Percentiles rank a stretch among this genome's conserved stretches.
Evolutionary conservation across 2,329 filamentous ascomycete genomes (phyloP).

Genomic region (Epichloe baconii): DNA sequence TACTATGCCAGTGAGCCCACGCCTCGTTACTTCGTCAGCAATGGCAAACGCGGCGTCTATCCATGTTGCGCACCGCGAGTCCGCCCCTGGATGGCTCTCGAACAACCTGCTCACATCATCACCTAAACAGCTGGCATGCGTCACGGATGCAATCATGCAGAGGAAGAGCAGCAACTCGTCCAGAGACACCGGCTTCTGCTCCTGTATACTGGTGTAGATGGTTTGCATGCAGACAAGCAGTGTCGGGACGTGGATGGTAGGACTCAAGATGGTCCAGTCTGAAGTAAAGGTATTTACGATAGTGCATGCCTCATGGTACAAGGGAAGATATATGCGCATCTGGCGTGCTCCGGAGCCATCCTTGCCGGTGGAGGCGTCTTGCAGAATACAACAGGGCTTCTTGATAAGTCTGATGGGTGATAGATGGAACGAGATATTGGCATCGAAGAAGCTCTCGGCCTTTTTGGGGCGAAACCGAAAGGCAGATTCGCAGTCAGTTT

Average conservation of each 20-base stretch:
- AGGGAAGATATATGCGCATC: conserved; percentile 1
- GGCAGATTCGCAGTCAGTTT: neutral
- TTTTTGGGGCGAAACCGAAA: neutral
- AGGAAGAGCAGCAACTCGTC: conserved; percentile 1
- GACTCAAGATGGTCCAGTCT: conserved; percentile 2
- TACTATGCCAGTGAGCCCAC: neutral
- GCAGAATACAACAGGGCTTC: conserved; percentile 1
- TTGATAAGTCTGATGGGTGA: conserved; percentile 5
- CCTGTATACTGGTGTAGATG: conserved; percentile 2
- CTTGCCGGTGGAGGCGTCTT: neutral
- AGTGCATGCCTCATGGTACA: conserved; percentile 3
- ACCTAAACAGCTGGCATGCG: neutral
- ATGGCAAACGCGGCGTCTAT: conserved; percentile 1
- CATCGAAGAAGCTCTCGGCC: neutral
- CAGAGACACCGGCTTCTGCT: neutral
- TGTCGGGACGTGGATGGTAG: neutral
- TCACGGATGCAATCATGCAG: conserved; percentile 1
- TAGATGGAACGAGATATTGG: neutral
- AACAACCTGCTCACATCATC: conserved; percentile 2
- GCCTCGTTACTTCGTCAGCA: conserved; percentile 1
- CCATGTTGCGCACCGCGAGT: conserved; percentile 3
- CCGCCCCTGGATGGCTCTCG: neutral
- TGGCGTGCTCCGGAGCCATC: neutral
- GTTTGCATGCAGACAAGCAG: conserved; percentile 1
- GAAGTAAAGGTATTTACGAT: neutral